phyloP scores from a whole-genome alignment of 1,139 yeast species.

The Yamadazyma sp. region DNA sequence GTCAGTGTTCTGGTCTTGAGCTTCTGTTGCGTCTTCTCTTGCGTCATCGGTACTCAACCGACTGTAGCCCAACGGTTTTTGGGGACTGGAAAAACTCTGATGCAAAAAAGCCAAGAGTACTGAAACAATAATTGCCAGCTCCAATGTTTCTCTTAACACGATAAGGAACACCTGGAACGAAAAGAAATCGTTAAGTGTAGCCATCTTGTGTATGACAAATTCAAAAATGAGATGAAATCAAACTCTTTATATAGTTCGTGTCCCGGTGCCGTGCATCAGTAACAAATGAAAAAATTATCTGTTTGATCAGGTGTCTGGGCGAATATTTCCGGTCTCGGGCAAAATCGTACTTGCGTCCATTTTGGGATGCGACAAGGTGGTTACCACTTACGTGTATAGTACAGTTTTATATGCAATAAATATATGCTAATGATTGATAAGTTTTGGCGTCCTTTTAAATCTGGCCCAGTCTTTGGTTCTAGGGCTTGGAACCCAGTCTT shows the following conservation, averaged over 20 bases:
- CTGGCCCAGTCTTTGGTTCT: no score
- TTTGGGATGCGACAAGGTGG: no score
- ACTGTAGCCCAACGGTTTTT: constrained; percentile 1
- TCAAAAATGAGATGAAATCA: neutral
- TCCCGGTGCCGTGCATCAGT: constrained; percentile 2
- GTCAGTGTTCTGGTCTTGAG: neutral
- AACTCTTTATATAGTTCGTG: neutral
- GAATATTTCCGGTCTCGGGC: constrained; percentile 1
- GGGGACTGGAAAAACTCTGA: constrained; percentile 25
- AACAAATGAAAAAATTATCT: constrained; percentile 7
- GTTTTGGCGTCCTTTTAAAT: neutral
- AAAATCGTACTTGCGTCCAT: neutral
- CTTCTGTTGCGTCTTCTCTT: neutral
- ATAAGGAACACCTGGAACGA: constrained; percentile 48
- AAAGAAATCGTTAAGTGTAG: constrained; percentile 33
- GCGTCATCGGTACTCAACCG: neutral
- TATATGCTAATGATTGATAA: neutral
- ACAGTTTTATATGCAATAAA: neutral
- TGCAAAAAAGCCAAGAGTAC: constrained; percentile 44
- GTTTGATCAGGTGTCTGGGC: constrained; percentile 8
- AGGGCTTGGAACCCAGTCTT: no score
- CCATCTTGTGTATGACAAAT: constrained; percentile 14
- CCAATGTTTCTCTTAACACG: constrained; percentile 46
- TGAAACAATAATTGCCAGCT: constrained; percentile 47
- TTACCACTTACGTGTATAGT: neutral